Evolutionary conservation across 805 yeast genomes (phyloP), one percentile per base, ranked within the genome.

Genomic region (Hanseniaspora nectarophila): DNA sequence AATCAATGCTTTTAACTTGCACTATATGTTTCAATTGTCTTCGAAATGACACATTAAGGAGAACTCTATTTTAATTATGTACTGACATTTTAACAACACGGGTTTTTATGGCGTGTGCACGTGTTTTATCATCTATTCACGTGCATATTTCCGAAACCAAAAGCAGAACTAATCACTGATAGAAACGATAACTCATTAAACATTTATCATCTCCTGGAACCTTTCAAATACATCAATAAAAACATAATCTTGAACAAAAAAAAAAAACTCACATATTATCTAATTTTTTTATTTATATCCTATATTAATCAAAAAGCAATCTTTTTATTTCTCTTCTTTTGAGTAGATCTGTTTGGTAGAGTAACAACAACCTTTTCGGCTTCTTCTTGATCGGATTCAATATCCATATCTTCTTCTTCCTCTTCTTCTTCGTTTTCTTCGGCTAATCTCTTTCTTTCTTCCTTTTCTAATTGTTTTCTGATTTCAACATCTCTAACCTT

Each of bases 401-500:
- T 34, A 26, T 49, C 53, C 43, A 42, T 42, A 8, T 49, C 53
- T 55, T 69, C 79, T 46, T 69, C 73, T 35, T 71, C 75, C 51
- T 67, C 73, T 71, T 76, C 48, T 42, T 68, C 78, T 54, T 68
- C 76, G 37, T 65, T 72, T 6, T 66, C 74, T 61, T 65, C 71
- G 45, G 67, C 72, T 53, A 69, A 76, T 53, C 70, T 80, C 64
- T 70, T 79, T 53, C 77, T 80, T 59, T 82, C 82, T 59, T 72
- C 74, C 70, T 76, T 84, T 59, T 89, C 88, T 53, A 80, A 79
- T 70, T 73, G 76, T 67, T 80, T 78, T 63, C 85, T 81, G 58
- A 87, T 69, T 72, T 89, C 97, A 54, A 89, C 96, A 35, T 88
- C 97, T 74, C 97, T 85, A 77, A 87, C 80, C 69, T 79, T 84